Percentiles rank a stretch among this genome's conserved stretches.
Conservation (phyloP, 192 early-diverging fungal species). For the Pilaira anomala region DNA sequence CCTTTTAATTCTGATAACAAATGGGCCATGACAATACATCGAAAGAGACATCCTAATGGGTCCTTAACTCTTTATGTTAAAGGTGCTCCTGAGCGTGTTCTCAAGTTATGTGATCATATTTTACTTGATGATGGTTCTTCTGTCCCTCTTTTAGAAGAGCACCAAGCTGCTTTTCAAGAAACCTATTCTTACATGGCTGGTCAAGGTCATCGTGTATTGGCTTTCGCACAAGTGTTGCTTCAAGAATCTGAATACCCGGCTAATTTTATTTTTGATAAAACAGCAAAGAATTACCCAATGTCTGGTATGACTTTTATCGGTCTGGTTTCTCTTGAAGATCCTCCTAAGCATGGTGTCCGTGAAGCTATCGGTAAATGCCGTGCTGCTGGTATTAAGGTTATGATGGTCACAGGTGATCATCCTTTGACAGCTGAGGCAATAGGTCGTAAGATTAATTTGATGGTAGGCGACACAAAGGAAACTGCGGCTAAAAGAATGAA, state of each 20-base stretch:
- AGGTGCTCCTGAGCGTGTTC: constrained; percentile 93
- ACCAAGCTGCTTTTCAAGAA: constrained; percentile 64
- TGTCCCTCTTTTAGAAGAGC: constrained; percentile 64
- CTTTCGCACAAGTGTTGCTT: constrained; percentile 81
- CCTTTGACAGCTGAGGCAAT: constrained; percentile 96
- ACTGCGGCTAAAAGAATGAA: constrained; percentile 69
- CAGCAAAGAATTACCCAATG: constrained; percentile 69
- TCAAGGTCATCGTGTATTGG: constrained; percentile 91
- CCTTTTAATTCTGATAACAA: constrained; percentile 97
- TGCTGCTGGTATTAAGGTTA: constrained; percentile 90
- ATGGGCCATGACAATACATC: constrained; percentile 89
- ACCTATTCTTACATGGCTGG: constrained; percentile 88
- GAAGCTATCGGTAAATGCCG: constrained; percentile 94
- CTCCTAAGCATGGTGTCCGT: constrained; percentile 97
- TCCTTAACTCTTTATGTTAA: constrained; percentile 82
- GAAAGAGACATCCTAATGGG: constrained; percentile 66
- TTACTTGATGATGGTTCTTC: constrained; percentile 48
- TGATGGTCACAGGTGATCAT: constrained; percentile 99
- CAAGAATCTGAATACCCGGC: constrained; percentile 67
- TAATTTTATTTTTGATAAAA: constrained; percentile 73
- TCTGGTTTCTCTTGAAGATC: constrained; percentile 89
- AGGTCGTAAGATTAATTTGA: constrained; percentile 93
- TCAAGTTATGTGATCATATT: constrained; percentile 78
- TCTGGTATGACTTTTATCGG: constrained; percentile 76
- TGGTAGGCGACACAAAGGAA: constrained; percentile 85